Conservation (phyloP, 495 filamentous ascomycete genomes). For the Lepraria neglecta region DNA sequence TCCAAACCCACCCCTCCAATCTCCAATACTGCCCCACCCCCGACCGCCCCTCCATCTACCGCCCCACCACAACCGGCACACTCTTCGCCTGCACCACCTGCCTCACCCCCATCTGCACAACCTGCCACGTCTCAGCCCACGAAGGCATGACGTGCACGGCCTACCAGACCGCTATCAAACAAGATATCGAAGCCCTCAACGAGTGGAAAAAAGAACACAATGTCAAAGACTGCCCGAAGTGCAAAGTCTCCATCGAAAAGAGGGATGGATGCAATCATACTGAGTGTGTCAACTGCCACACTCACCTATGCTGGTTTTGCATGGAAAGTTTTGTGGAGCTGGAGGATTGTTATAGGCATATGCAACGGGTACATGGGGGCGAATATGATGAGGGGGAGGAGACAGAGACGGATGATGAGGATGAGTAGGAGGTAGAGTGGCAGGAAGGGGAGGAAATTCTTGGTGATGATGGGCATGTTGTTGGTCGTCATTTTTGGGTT, state of each 20-base stretch:
- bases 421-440: no score
- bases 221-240: constrained; percentile 32
- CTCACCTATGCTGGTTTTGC: constrained; percentile 39
- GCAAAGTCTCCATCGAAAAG: constrained; percentile 33
- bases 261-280: constrained; percentile 37
- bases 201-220: constrained; percentile 27
- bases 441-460: no score
- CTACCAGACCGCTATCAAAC: constrained; percentile 30
- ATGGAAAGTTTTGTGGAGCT: constrained; percentile 24
- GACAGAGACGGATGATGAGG: no score
- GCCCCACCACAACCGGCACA: constrained; percentile 16
- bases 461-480: no score
- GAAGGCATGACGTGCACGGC: constrained; percentile 36
- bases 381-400: background rate
- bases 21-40: constrained; percentile 39
- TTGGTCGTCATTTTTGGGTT: no score
- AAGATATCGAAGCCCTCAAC: constrained; percentile 21
- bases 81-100: constrained; percentile 36
- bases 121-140: constrained; percentile 34
- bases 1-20: constrained; percentile 31
- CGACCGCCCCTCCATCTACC: constrained; percentile 41
- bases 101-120: constrained; percentile 35
- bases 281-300: constrained; percentile 28
- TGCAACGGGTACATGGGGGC: constrained; percentile 28
- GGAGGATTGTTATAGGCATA: constrained; percentile 31